These are phyloP conservation scores for Melampsora medusae DNA, from an alignment of 1,284 basidiomycete genomes.

Conservation along the genomic window DNA sequence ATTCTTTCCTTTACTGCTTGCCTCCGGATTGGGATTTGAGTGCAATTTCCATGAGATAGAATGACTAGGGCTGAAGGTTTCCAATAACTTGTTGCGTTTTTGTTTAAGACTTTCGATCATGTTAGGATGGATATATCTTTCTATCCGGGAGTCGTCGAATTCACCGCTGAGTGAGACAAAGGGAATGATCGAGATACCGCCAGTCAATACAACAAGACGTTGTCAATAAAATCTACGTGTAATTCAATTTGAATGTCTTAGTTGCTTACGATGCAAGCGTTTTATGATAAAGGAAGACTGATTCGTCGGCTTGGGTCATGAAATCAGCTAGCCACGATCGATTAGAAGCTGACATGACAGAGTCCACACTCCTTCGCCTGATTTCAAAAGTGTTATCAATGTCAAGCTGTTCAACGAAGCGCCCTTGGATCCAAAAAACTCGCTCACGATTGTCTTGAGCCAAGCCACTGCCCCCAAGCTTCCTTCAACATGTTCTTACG, in stretches of 20 bases:
- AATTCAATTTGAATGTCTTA: not conserved
- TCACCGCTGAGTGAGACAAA: not conserved
- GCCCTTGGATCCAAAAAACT: not conserved
- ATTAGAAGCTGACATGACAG: conserved; percentile 27
- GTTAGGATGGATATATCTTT: conserved; percentile 14
- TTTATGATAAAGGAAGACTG: conserved; percentile 23
- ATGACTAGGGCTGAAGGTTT: conserved; percentile 26
- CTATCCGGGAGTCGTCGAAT: conserved; percentile 14
- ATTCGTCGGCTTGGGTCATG: conserved; percentile 10
- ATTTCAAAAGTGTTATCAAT: not conserved
- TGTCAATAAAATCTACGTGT: not conserved
- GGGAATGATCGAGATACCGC: not conserved
- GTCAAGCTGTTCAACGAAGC: not conserved
- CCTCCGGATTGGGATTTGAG: not conserved
- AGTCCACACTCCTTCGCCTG: conserved; percentile 40
- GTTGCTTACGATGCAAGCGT: conserved; percentile 32
- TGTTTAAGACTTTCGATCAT: conserved; percentile 19
- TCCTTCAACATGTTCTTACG: conserved; percentile 33
- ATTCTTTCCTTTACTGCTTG: not conserved
- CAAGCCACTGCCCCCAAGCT: conserved; percentile 44
- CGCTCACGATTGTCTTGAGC: conserved; percentile 33
- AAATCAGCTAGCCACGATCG: conserved; percentile 34
- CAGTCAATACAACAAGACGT: not conserved
- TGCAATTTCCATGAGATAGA: conserved; percentile 33
- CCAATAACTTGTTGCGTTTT: conserved; percentile 21